phyloP scores from a whole-genome alignment of 2,329 filamentous ascomycete genomes.

The Aspergillus sp. region DNA sequence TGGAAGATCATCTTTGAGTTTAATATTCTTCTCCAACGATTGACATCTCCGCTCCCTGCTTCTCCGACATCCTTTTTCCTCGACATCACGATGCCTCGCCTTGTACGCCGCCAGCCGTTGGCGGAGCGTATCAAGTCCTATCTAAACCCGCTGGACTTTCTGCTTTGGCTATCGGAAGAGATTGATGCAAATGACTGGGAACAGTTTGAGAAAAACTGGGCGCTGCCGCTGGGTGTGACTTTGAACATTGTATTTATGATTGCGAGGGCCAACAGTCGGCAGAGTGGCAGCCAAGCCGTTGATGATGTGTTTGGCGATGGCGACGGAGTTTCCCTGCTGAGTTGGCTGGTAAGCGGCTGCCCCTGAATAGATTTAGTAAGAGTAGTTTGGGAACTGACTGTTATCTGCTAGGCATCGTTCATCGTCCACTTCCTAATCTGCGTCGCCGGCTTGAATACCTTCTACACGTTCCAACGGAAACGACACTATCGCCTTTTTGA shows the following conservation, averaged over 20 bases:
- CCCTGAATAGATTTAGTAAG: background rate
- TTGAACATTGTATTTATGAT: slow-evolving; percentile 81
- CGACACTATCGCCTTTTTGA: slow-evolving; percentile 92
- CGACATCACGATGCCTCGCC: slow-evolving; percentile 65
- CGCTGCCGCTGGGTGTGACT: slow-evolving; percentile 70
- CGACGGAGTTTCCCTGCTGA: slow-evolving; percentile 63
- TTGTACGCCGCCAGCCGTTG: slow-evolving; percentile 79
- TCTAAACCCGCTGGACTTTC: slow-evolving; percentile 83
- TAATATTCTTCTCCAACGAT: background rate
- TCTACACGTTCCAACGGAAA: slow-evolving; percentile 77
- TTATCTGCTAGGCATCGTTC: slow-evolving; percentile 58
- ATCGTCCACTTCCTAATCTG: slow-evolving; percentile 68
- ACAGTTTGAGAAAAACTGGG: slow-evolving; percentile 69
- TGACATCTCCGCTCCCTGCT: background rate
- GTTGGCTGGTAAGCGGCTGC: slow-evolving; percentile 57
- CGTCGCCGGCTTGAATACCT: slow-evolving; percentile 72
- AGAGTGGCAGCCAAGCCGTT: slow-evolving; percentile 49
- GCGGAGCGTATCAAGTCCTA: slow-evolving; percentile 75
- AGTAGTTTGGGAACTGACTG: slow-evolving; percentile 4
- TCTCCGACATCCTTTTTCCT: background rate
- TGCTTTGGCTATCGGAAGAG: slow-evolving; percentile 89
- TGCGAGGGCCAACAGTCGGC: slow-evolving; percentile 73
- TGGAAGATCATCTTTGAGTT: background rate
- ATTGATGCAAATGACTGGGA: slow-evolving; percentile 91
- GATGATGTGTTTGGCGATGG: slow-evolving; percentile 87